Evolutionary conservation across 805 yeast genomes (phyloP).

Genomic region (Wickerhamomyces sydowiorum): DNA sequence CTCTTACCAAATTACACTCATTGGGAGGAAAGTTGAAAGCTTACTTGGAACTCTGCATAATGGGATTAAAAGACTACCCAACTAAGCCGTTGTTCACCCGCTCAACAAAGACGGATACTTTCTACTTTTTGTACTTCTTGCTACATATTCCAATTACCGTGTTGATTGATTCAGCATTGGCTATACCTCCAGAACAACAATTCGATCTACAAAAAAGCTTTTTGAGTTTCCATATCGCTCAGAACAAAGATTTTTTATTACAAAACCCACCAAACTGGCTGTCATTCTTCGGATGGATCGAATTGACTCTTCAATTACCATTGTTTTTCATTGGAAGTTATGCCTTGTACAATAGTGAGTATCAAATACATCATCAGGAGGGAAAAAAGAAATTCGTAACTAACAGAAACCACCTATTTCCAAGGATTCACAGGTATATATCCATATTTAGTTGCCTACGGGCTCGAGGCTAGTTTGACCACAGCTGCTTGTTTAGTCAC

Average conservation of each 20-base stretch:
- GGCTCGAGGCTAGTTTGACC: conserved; percentile 77
- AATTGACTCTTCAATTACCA: conserved; percentile 74
- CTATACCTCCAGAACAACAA: conserved; percentile 49
- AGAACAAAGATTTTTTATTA: conserved; percentile 70
- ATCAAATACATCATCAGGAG: conserved; percentile 3
- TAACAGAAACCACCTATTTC: conserved; percentile 5
- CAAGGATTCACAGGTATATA: conserved; percentile 25
- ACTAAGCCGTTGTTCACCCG: conserved; percentile 12
- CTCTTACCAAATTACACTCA: neutral
- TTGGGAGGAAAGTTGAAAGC: neutral
- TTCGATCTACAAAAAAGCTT: conserved; percentile 42
- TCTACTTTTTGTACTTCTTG: conserved; percentile 47
- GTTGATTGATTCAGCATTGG: conserved; percentile 67
- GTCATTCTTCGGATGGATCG: conserved; percentile 62
- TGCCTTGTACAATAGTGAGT: conserved; percentile 28
- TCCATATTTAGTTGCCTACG: conserved; percentile 55
- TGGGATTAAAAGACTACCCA: neutral
- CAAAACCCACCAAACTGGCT: conserved; percentile 66
- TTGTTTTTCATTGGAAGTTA: conserved; percentile 49
- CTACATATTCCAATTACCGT: conserved; percentile 74
- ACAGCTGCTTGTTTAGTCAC: conserved; percentile 68
- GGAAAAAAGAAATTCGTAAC: conserved; percentile 1
- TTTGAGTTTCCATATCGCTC: conserved; percentile 51
- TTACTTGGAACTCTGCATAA: neutral
- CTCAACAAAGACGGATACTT: conserved; percentile 28